phyloP scores from a whole-genome alignment of 2,329 filamentous ascomycete genomes.

The Fusarium heterosporum region DNA sequence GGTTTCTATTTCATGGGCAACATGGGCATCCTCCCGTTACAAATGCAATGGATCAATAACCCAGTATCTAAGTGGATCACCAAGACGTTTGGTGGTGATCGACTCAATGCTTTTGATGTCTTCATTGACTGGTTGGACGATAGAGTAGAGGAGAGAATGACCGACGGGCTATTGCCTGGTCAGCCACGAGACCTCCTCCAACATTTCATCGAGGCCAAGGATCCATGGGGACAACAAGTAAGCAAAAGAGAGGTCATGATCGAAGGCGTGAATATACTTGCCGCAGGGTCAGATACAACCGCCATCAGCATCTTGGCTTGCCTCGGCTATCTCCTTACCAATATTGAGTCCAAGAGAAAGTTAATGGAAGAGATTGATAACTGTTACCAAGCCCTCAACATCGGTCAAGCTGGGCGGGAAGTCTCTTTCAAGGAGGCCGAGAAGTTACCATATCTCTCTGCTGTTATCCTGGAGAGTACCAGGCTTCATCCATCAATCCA shows the following conservation, averaged over 20 bases:
- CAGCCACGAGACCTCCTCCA: conserved; percentile 22
- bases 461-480: conserved; percentile 19
- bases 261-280: conserved; percentile 26
- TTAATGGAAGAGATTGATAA: conserved; percentile 15
- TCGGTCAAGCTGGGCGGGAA: conserved; percentile 5
- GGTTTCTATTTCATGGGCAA: conserved; percentile 31
- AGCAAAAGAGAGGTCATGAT: conserved; percentile 24
- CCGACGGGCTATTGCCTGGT: not conserved
- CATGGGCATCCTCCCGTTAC: conserved; percentile 21
- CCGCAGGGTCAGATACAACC: conserved; percentile 27
- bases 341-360: not conserved
- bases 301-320: conserved; percentile 23
- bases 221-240: not conserved
- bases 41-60: conserved; percentile 32
- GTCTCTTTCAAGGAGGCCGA: conserved; percentile 25
- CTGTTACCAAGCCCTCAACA: not conserved
- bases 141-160: conserved; percentile 17
- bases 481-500: conserved; percentile 23
- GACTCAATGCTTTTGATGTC: conserved; percentile 20
- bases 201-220: conserved; percentile 24
- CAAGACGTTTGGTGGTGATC: conserved; percentile 2
- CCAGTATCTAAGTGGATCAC: conserved; percentile 2
- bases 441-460: conserved; percentile 16
- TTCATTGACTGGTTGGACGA: conserved; percentile 21
- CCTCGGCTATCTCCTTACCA: not conserved